phyloP scores from a whole-genome alignment of 176 grass and related monocot species.

The Eleusine indica region DNA sequence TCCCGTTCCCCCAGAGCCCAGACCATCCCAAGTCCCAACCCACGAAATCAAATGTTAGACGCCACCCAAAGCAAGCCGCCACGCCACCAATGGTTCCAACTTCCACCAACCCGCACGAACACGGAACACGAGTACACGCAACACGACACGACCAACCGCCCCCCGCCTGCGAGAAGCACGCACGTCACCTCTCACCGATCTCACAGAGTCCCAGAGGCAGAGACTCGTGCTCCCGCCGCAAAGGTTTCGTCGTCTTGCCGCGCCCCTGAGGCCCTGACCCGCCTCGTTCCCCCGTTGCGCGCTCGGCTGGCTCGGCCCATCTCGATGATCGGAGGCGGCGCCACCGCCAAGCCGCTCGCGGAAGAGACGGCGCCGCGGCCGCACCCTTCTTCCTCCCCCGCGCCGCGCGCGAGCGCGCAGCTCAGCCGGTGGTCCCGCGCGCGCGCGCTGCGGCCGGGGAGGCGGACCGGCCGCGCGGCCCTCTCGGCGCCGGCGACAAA shows the following conservation, averaged over 20 bases:
- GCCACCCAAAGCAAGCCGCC: too few species aligned
- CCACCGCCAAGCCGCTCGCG: neutral
- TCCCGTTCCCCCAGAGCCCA: too few species aligned
- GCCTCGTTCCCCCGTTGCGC: neutral
- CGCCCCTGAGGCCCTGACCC: neutral
- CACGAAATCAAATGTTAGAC: too few species aligned
- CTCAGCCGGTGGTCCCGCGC: constrained; percentile 73
- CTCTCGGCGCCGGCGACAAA: neutral
- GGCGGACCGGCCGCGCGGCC: constrained; percentile 28
- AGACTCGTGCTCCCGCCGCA: neutral
- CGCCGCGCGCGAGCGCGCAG: constrained; percentile 41
- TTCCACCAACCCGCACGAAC: too few species aligned
- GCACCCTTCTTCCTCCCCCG: neutral
- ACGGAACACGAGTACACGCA: too few species aligned
- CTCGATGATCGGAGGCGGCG: neutral
- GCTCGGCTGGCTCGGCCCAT: neutral
- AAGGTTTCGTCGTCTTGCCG: neutral
- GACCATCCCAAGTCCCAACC: too few species aligned
- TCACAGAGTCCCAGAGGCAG: too few species aligned
- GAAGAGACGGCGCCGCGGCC: neutral
- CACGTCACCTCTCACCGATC: too few species aligned
- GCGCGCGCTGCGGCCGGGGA: constrained; percentile 67
- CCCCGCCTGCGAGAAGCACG: too few species aligned
- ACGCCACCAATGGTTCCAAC: too few species aligned
- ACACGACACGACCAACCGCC: too few species aligned